phyloP scores from a whole-genome alignment of 2,329 filamentous ascomycete species.

The Drechslerella dactyloides region DNA sequence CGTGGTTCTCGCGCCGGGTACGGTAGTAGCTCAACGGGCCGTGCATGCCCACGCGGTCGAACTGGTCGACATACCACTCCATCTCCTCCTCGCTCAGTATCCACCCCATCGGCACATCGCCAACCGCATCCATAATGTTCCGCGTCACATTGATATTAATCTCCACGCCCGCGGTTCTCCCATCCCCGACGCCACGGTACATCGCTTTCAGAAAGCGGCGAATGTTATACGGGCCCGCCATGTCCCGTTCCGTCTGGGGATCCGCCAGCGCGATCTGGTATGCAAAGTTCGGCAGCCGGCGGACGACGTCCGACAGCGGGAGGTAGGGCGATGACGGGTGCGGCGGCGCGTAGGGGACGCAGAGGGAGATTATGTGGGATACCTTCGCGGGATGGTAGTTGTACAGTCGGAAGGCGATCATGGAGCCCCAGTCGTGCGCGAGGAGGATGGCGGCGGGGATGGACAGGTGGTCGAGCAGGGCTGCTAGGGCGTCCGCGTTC shows the following conservation, averaged over 20 bases:
- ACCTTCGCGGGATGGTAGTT: slow-evolving; percentile 76
- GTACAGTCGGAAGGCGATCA: slow-evolving; percentile 74
- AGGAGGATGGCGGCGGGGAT: slow-evolving; percentile 74
- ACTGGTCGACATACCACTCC: slow-evolving; percentile 77
- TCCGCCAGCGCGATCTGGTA: slow-evolving; percentile 85
- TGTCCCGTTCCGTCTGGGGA: slow-evolving; percentile 68
- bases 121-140: slow-evolving; percentile 71
- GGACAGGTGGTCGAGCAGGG: slow-evolving; percentile 68
- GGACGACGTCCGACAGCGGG: slow-evolving; percentile 60
- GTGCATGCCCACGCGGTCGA: slow-evolving; percentile 72
- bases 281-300: slow-evolving; percentile 51
- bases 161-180: slow-evolving; percentile 64
- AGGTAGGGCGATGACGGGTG: slow-evolving; percentile 60
- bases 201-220: slow-evolving; percentile 73
- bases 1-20: slow-evolving; percentile 72
- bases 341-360: slow-evolving; percentile 74
- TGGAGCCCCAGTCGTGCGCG: slow-evolving; percentile 89
- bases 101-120: slow-evolving; percentile 64
- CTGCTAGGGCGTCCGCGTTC: slow-evolving; percentile 75
- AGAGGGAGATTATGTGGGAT: slow-evolving; percentile 76
- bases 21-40: slow-evolving; percentile 92
- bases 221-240: slow-evolving; percentile 68
- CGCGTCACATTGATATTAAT: slow-evolving; percentile 65
- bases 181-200: slow-evolving; percentile 69
- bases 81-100: slow-evolving; percentile 71